phyloP scores from a whole-genome alignment of 2,329 filamentous ascomycete species.

The Xylaria arbuscula region DNA sequence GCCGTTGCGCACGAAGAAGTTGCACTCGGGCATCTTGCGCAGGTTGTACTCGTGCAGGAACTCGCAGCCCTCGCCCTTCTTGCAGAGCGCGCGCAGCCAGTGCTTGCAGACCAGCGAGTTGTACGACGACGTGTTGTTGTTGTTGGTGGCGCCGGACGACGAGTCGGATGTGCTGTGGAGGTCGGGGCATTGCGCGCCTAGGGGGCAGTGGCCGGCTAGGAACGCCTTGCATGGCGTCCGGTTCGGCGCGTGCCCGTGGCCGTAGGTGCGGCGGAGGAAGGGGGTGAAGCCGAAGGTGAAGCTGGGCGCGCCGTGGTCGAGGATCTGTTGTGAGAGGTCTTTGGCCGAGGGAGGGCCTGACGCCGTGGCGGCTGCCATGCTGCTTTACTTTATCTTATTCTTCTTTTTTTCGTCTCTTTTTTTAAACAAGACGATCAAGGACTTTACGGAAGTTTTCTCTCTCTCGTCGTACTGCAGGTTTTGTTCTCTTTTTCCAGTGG shows the following conservation, averaged over 20 bases:
- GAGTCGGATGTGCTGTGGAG: conserved; percentile 65
- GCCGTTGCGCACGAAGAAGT: conserved; percentile 91
- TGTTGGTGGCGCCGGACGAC: neutral
- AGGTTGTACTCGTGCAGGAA: conserved; percentile 99
- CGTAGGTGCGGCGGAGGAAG: conserved; percentile 84
- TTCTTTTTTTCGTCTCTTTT: neutral
- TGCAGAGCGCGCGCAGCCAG: conserved; percentile 96
- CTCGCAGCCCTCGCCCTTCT: conserved; percentile 96
- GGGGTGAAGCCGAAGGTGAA: conserved; percentile 87
- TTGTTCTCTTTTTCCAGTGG: neutral
- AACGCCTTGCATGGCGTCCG: conserved; percentile 88
- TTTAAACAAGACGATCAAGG: neutral
- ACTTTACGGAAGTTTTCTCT: no score
- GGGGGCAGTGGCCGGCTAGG: conserved; percentile 84
- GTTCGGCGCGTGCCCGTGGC: conserved; percentile 83
- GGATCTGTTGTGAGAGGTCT: conserved; percentile 60
- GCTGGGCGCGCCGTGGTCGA: conserved; percentile 64
- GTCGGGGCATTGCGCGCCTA: conserved; percentile 86
- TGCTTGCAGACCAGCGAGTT: conserved; percentile 97
- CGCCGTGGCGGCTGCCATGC: conserved; percentile 41
- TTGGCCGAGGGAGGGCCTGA: conserved; percentile 44
- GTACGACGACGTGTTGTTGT: conserved; percentile 65
- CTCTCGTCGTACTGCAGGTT: no score
- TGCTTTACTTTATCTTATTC: neutral
- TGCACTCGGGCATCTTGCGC: conserved; percentile 97